Evolutionary conservation across 768 basidiomycete genomes (phyloP), one percentile per base, ranked within the genome.

Genomic region (Austroboletus eburneus): DNA sequence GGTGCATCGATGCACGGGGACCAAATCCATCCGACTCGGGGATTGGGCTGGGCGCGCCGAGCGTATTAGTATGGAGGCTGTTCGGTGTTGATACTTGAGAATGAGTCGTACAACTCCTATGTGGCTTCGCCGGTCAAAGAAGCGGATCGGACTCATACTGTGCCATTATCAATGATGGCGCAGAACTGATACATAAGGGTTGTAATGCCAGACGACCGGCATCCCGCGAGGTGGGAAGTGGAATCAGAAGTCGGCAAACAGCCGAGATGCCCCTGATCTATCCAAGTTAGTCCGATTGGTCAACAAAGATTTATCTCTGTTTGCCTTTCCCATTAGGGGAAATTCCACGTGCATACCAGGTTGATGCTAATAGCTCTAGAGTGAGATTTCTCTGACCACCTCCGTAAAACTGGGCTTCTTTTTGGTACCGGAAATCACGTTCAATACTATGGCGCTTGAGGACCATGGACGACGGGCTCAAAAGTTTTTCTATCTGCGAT

Each of bases 11-110:
- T n/a, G n/a, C n/a, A n/a, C n/a, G n/a, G 17, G 17, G 39, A 12
- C 51, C 7, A 49, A 48, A 48, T 45, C 24, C 0, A 49, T 45
- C 47, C 4, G 39, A 46, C 43, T 54, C 46, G 23, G 43, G 22
- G 10, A 48, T 43, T 42, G 30, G 6, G 33, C 35, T 17, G 4
- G n/a, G 23, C 22, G 16, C 22, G 12, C 41, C 27, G 34, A 17
- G 18, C 36, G 32, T 17, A 42, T 47, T 34, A 32, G 18, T 16
- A 22, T 43, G 25, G 21, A 49, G 30, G 24, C 13, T 22, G 9
- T 14, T n/a, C 21, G 14, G 21, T 32, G 21, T 5, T 17, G 45
- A 36, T 24, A 22, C 24, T 27, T 29, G 29, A 29, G 29, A 7
- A 13, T 10, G 25, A 27, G 17, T 39, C 27, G 38, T 21, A 5